Evolutionary conservation across 805 yeast genomes (phyloP), one percentile per base, ranked within the genome.

Genomic region (Monosporozyma aquatica): DNA sequence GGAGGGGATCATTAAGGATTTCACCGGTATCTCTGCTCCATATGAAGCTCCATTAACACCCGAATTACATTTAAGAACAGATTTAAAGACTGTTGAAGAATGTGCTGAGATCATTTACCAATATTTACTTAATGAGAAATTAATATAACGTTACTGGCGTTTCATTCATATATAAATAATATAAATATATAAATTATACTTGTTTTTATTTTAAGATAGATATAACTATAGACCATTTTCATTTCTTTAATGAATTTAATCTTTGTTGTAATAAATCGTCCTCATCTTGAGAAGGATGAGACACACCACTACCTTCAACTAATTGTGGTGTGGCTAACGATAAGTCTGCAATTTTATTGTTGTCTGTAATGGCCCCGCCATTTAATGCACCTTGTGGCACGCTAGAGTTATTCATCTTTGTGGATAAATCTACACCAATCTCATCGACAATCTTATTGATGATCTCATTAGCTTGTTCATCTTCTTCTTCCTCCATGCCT

Each of bases 11-110:
- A 89, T 89, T 63, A 85, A 85, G 66, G 95, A 89, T 59, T 89
- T 89, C 69, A 89, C 97, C 13, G 97, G 97, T 44, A 82, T 89
- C 44, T 80, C 87, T 50, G 97, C 96, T 9, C 97, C 97, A 29
- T 89, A 89, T 63, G 97, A 89, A 70, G 92, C 84, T 3, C 97
- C 97, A 40, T 82, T 74, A 52, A 56, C 65, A 27, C 86, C 97
- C 22, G 97, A 89, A 67, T 71, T 89, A 46, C 89, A 82, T 59
- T 67, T 89, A 59, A 76, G 75, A 53, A 86, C 90, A 44, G 81
- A 82, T 58, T 71, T 77, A 54, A 67, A 71, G 42, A 66, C 82
- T 32, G 76, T 87, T 37, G 96, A 89, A 67, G 84, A 87, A 58
- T 77, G 90, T 56, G 95, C 94, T 25, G 65, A 74, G 52, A 67